These are phyloP conservation scores for Pythium sukuiense DNA, from an alignment of 352 stramenopile genomes.

Conservation along the genomic window DNA sequence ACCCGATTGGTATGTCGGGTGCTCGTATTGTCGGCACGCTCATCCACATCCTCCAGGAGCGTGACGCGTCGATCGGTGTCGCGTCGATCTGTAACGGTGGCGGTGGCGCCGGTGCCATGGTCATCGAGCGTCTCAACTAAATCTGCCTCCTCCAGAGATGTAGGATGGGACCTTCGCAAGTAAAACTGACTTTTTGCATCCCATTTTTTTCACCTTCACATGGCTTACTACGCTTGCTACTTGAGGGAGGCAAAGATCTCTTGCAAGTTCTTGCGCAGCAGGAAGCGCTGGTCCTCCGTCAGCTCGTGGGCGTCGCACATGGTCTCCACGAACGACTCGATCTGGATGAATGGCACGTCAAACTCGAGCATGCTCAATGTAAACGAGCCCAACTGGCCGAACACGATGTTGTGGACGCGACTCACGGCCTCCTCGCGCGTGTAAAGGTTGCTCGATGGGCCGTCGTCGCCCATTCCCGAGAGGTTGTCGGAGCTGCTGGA, in stretches of 20 bases:
- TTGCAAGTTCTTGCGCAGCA: conserved; percentile 77
- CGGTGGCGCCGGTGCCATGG: conserved; percentile 94
- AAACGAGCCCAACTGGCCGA: conserved; percentile 83
- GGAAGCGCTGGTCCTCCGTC: conserved; percentile 82
- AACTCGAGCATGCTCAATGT: conserved; percentile 89
- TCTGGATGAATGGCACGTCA: conserved; percentile 72
- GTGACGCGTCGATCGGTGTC: conserved; percentile 94
- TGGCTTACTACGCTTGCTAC: conserved; percentile 7
- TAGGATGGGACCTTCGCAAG: no score
- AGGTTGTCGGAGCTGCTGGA: conserved; percentile 13
- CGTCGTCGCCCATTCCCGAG: background rate
- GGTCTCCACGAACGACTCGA: conserved; percentile 85
- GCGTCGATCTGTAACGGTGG: conserved; percentile 99
- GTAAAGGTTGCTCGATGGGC: conserved; percentile 8
- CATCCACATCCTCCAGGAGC: conserved; percentile 93
- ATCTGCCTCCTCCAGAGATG: conserved; percentile 17
- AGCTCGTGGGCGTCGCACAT: conserved; percentile 87
- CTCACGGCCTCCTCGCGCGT: conserved; percentile 81
- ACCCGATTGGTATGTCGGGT: conserved; percentile 88
- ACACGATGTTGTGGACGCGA: conserved; percentile 88
- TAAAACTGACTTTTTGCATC: background rate
- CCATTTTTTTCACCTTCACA: no score
- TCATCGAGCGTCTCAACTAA: conserved; percentile 92
- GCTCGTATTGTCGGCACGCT: conserved; percentile 95
- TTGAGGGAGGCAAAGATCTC: conserved; percentile 65